Evolutionary conservation across 1,284 basidiomycete genomes (phyloP), one percentile per base, ranked within the genome.

Genomic region (Trichosporon asahii): DNA sequence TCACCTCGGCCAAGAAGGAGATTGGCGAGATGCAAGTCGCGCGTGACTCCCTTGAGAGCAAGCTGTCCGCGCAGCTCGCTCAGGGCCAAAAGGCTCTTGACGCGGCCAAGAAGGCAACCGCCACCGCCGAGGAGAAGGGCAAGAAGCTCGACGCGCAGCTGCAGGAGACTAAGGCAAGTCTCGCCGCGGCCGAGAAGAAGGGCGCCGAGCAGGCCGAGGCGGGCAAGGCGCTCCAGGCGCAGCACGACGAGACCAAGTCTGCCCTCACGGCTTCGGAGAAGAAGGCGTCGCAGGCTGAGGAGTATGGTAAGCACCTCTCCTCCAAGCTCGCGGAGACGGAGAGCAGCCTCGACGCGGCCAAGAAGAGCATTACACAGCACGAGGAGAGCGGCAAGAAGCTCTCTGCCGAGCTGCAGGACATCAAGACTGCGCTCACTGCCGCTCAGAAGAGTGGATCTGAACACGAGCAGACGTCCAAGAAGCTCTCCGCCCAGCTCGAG

Each of bases 371-470:
- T 9, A 33, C 46, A 18, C 25, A 64, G 49, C 63, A 40, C n/a
- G 72, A 78, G 9, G 70, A 78, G 63, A 70, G 68, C 2, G 57
- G 71, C 0, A 46, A 77, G 11, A 27, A 69, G 5, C 33, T 66
- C 15, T 27, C 64, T 7, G 65, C 71, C n/a, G 76, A 79, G 57
- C 72, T 76, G 3, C 74, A 74, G 21, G 69, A 61, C 37, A 68
- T 66, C 18, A 78, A 82, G 67, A 79, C 78, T 23, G 77, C 75
- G 15, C 70, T 82, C 65, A 76, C 73, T 7, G 76, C 73, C 15
- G n/a, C 31, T 31, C 57, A 61, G 57, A 61, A 61, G 21, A 8
- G 55, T 5, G 57, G 27, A 49, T 21, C 46, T 14, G 35, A 66
- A 31, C 68, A 69, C 35, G 64, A 69, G 53, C 33, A 35, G 3